Base-by-base conservation (phyloP, 1,284 basidiomycete genomes). In the Cryptococcus amylolentus region DNA sequence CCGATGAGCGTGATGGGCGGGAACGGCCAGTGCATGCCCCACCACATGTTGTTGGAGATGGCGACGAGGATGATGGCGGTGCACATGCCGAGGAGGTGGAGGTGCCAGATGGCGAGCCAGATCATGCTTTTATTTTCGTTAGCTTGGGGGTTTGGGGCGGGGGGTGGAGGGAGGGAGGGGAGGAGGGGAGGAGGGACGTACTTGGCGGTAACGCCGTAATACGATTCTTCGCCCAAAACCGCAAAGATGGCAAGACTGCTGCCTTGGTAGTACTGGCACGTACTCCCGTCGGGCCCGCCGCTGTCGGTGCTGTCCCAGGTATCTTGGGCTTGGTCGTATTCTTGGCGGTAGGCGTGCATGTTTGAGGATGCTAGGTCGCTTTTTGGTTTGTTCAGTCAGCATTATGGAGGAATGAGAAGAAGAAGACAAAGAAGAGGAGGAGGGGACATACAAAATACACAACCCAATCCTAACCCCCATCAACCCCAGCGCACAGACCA, bases 1-100 rank as follows among this genome's bases (percentile, higher is more conserved):
- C 69, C 69, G 9, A 71, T 66, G 2, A 71, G 57, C 0, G 69
- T 69, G 23, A 71, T 61, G 38, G 62, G 64, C 46, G 56, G 54
- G 51, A 60, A 58, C 7, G 61, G 58, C 16, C 61, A 47, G 49
- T 69, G 66, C 66, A 69, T 69, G 2, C 69, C 69, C 52, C 58
- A 69, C 23, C 60, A 63, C 69, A 66, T 54, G 53, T 67, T 64
- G 43, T 71, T 69, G 4, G 62, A 55, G n/a, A 61, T 46, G 8
- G 63, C 57, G 2, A 69, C 69, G 5, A 65, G 51, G 48, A 67
- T 52, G 10, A 69, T 60, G 6, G 58, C 66, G 4, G 64, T 27
- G 28, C 66, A 71, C 59, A 71, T 62, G 39, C 61, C 56, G 1
- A 68, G 46, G 10, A 69, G 53, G 49, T 63, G 65, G 12, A 55